phyloP scores from a whole-genome alignment of 2,329 filamentous ascomycete genomes.

The Cadophora malorum region DNA sequence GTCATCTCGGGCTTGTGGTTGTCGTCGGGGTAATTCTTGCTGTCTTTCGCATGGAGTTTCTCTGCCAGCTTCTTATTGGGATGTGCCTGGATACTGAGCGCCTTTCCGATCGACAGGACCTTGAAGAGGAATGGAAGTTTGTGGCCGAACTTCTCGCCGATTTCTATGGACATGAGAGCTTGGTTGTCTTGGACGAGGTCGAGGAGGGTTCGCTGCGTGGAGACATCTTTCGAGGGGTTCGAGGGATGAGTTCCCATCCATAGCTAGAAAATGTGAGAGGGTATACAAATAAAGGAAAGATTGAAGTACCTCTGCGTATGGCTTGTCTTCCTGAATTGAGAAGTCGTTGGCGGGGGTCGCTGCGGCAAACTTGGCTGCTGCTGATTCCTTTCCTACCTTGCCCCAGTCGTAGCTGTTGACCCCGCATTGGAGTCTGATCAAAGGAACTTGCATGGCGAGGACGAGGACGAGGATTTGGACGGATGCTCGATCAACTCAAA shows the following conservation, averaged over 20 bases:
- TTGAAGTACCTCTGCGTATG: conserved; percentile 83
- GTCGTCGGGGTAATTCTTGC: conserved; percentile 97
- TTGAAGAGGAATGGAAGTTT: conserved; percentile 98
- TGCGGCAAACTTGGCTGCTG: conserved; percentile 87
- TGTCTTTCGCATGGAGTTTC: conserved; percentile 81
- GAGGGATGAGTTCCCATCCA: conserved; percentile 99
- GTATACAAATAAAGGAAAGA: conserved; percentile 50
- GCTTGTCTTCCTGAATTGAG: conserved; percentile 81
- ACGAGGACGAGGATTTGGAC: neutral
- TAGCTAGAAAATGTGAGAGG: conserved; percentile 60
- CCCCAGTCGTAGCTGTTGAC: conserved; percentile 99
- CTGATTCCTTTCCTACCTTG: conserved; percentile 86
- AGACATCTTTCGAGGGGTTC: conserved; percentile 88
- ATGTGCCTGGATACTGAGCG: conserved; percentile 95
- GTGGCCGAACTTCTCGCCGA: conserved; percentile 76
- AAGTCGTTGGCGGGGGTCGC: conserved; percentile 80
- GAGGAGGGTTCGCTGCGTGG: conserved; percentile 83
- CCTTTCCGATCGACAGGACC: conserved; percentile 94
- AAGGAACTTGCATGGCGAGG: conserved; percentile 62
- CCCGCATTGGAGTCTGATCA: conserved; percentile 86
- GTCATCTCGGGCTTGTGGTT: conserved; percentile 99
- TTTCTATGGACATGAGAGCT: conserved; percentile 75
- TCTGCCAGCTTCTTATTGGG: conserved; percentile 95
- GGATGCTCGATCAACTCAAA: too few relatives aligned
- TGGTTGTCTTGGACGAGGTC: conserved; percentile 89